These are phyloP conservation scores for Theobroma cacao DNA, from an alignment of 345 rosid species.

Conservation along the genomic window DNA sequence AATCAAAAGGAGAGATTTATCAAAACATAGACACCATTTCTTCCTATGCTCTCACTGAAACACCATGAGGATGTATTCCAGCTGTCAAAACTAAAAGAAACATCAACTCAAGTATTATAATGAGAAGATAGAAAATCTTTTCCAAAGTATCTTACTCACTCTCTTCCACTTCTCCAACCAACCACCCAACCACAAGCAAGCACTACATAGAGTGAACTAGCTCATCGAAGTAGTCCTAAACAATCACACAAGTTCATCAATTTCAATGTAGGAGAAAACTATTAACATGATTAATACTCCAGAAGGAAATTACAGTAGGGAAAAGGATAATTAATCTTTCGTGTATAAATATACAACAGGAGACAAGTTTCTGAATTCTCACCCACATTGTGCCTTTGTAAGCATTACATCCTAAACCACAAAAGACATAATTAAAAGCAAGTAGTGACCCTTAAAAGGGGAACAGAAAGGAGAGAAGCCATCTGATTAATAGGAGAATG, in stretches of 20 bases:
- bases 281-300: background rate
- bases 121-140: constrained; percentile 1
- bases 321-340: background rate
- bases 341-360: background rate
- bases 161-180: background rate
- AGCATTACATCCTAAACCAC: background rate
- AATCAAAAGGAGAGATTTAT: background rate
- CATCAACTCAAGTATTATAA: background rate
- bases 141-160: background rate
- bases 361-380: background rate
- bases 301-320: background rate
- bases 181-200: background rate
- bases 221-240: background rate
- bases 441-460: background rate
- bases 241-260: background rate
- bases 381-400: background rate
- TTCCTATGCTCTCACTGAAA: background rate
- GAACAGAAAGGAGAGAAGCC: background rate
- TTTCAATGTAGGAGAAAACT: background rate
- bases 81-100: background rate
- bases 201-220: background rate
- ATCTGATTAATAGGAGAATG: background rate
- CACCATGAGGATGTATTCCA: background rate
- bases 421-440: background rate
- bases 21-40: background rate